Evolutionary conservation across 495 filamentous ascomycete genomes (phyloP), one percentile per base, ranked within the genome.

Genomic region (Filosporella fistucella): DNA sequence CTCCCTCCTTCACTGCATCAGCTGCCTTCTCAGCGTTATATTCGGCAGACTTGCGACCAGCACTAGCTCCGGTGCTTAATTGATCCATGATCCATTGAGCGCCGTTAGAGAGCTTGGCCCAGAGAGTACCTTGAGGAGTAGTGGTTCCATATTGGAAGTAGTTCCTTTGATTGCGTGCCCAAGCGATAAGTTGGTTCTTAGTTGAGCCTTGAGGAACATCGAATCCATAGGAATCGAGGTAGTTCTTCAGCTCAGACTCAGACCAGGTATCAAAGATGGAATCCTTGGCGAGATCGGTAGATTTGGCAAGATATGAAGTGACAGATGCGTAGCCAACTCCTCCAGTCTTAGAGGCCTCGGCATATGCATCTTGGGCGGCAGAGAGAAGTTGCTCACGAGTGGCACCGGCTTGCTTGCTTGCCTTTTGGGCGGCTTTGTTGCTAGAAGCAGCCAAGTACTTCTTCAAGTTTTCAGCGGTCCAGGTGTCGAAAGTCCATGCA

Each of bases 401-500:
- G 22, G 79, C 78, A 55, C 71, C 75, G 24, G 78, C 72, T 58
- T 84, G 79, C 52, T 83, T 72, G 16, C 76, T 74, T 3, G 71
- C 76, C 67, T 88, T 88, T 58, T 84, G 68, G 21, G 86, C 89
- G 25, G 86, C 78, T 5, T 70, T 70, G 44, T 81, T 64, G 8
- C 74, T 75, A 45, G 65, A 68, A 11, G 70, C 69, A 3, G 74
- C 70, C 4, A 94, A 71, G 52, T 88, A 94, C 35, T 77, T 72
- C 79, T 80, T 82, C 32, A 94, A 65, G 63, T 88, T 86, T 21
- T 91, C 85, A 49, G 76, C 76, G 9, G 83, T 85, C 70, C 85
- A 86, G 41, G 88, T 89, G 56, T 93, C 86, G 64, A 89, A 93
- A 25, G 82, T 91, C 85, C 88, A 91, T 17, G 85, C 81, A 45